Conservation (phyloP, 75 land plant species). For the Pinus tabuliformis region DNA sequence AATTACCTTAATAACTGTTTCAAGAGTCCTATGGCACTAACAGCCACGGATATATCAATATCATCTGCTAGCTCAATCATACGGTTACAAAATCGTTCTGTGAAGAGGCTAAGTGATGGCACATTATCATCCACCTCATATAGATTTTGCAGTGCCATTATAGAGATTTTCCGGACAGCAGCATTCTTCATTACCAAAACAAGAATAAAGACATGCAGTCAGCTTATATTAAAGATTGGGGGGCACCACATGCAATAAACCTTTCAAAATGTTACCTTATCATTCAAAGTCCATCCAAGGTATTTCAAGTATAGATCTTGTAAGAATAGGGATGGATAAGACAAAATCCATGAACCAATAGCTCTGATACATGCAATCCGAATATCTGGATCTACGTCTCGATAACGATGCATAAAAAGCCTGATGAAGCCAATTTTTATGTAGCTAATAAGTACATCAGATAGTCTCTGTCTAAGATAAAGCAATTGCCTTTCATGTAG, state of each 20-base stretch:
- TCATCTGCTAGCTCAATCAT: conserved; percentile 99
- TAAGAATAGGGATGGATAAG: conserved; percentile 92
- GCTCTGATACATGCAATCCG: conserved; percentile 84
- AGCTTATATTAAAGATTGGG: background rate
- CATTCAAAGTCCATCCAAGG: conserved; percentile 98
- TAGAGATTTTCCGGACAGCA: conserved; percentile 84
- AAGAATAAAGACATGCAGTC: background rate
- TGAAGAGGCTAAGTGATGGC: conserved; percentile 85
- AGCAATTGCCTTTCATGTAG: conserved; percentile 3
- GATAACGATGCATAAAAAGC: conserved; percentile 93
- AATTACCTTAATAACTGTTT: conserved; percentile 81
- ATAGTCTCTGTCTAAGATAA: background rate
- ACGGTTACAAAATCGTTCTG: conserved; percentile 89
- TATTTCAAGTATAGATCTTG: conserved; percentile 93
- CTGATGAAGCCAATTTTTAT: conserved; percentile 33
- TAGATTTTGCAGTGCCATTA: conserved; percentile 81
- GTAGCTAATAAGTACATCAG: background rate
- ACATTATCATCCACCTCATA: conserved; percentile 94
- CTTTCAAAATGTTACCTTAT: conserved; percentile 51
- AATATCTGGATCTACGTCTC: conserved; percentile 89
- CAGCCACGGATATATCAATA: conserved; percentile 90
- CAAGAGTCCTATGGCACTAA: conserved; percentile 86
- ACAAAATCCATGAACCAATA: conserved; percentile 85
- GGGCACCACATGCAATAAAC: background rate
- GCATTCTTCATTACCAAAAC: conserved; percentile 52